These are phyloP conservation scores for Lagenaria siceraria DNA, from an alignment of 306 rosid species.

Conservation along the genomic window DNA sequence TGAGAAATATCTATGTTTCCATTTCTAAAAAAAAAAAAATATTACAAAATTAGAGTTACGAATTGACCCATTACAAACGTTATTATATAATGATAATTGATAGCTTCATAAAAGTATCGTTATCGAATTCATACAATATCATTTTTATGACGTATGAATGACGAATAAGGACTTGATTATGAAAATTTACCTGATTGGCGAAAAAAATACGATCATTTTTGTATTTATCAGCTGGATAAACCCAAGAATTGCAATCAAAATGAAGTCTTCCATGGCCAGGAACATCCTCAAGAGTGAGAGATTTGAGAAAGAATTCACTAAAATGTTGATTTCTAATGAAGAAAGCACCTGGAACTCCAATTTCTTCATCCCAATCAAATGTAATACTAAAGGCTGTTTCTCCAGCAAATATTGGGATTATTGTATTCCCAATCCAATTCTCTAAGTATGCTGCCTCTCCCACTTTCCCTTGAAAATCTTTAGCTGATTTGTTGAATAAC, in stretches of 20 bases:
- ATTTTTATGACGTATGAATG: too few species aligned
- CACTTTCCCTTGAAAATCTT: constrained; percentile 28
- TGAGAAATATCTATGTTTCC: too few species aligned
- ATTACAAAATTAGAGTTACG: too few species aligned
- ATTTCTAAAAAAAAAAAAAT: too few species aligned
- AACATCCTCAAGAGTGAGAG: constrained; percentile 44
- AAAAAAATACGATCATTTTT: constrained; percentile 46
- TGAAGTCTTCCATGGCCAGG: constrained; percentile 30
- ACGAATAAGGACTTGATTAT: neutral
- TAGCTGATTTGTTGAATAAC: constrained; percentile 8
- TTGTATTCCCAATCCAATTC: constrained; percentile 25
- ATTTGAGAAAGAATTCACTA: constrained; percentile 48
- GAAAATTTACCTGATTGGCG: constrained; percentile 36
- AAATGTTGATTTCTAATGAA: constrained; percentile 29
- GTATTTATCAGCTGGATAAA: constrained; percentile 30
- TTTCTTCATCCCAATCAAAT: constrained; percentile 37
- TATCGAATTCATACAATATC: too few species aligned
- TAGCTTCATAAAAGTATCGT: too few species aligned
- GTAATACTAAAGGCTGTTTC: constrained; percentile 29
- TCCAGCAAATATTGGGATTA: constrained; percentile 27
- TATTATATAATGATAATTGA: too few species aligned
- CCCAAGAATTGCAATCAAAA: constrained; percentile 65
- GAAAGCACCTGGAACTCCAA: constrained; percentile 62
- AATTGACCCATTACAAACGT: too few species aligned
- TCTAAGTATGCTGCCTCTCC: constrained; percentile 45